Base-by-base conservation (phyloP, 768 basidiomycete genomes). In the Tricholoma sp. region DNA sequence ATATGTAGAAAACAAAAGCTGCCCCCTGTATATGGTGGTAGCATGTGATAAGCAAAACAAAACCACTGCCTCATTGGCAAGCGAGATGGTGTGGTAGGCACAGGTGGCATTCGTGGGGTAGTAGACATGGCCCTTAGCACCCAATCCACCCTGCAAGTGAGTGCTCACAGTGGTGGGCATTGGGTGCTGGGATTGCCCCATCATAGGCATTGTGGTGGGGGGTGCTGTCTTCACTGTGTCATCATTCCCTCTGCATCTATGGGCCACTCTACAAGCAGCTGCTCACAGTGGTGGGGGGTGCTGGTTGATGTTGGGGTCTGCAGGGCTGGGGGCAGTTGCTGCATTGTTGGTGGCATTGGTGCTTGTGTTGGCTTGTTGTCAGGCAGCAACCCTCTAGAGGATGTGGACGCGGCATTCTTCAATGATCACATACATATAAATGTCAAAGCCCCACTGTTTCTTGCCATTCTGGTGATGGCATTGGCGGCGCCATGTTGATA, bases 371-470 rank as follows among this genome's bases (percentile, higher is more conserved):
- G 32, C 32, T 33, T 33, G 32, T 33, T n/a, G n/a, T n/a, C n/a
- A n/a, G 77, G 77, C 8, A 74, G 70, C 61, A 79, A 72, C 59
- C 66, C 70, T 18, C 66, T 85, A 17, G 71, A 69, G 12, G 78
- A 81, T 24, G 65, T 81, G 18, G 80, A 81, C 50, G 81, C 84
- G 63, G 69, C 66, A n/a, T 75, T 74, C 58, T 84, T 74, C 61
- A 80, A 84, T 52, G 63, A 63, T 18, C 78, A 81, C 59, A 75
- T 83, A 58, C 68, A 79, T 52, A 74, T 74, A 45, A 85, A 85
- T 57, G 81, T 85, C 54, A 83, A 84, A 63, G 81, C 77, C 0
- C 82, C 83, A 1, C 58, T 86, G 15, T 85, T 84, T 69, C 67
- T 82, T 50, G 74, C 74, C n/a, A n/a, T n/a, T n/a, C n/a, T n/a